Percentiles rank a stretch among this genome's conserved stretches.
Evolutionary conservation across 192 early-diverging fungal genomes (phyloP).

Genomic region (Linnemannia hyalina): DNA sequence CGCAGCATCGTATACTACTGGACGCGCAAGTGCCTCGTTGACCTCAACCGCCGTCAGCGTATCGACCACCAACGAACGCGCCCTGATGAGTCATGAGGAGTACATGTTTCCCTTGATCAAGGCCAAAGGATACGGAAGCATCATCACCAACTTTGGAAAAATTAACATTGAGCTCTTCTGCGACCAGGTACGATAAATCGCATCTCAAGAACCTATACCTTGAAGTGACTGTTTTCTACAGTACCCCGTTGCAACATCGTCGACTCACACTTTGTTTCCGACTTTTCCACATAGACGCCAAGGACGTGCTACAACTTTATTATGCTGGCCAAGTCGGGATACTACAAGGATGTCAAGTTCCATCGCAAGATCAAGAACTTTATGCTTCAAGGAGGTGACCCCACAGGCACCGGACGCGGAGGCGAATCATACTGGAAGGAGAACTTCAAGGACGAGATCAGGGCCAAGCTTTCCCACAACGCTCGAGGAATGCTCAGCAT

Average conservation of each 20-base stretch:
- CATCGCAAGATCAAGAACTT: constrained; percentile 93
- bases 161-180: constrained; percentile 87
- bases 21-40: constrained; percentile 81
- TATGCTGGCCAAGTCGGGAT: constrained; percentile 84
- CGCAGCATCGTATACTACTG: constrained; percentile 87
- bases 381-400: constrained; percentile 99
- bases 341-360: constrained; percentile 88
- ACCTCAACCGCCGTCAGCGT: constrained; percentile 89
- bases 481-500: constrained; percentile 90
- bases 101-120: constrained; percentile 91
- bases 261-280: background rate
- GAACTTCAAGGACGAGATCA: constrained; percentile 80
- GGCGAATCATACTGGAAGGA: constrained; percentile 81
- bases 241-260: background rate
- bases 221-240: constrained; percentile 28
- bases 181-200: constrained; percentile 66
- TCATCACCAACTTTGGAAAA: constrained; percentile 87
- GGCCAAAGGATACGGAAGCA: constrained; percentile 80
- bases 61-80: constrained; percentile 77
- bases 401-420: constrained; percentile 92
- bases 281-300: constrained; percentile 72
- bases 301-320: constrained; percentile 95
- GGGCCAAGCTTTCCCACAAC: constrained; percentile 77
- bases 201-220: background rate
- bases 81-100: constrained; percentile 84